A percentile compares a stretch with the other conserved stretches of the same genome.
Evolutionary conservation across 2,329 filamentous ascomycete genomes (phyloP).

Genomic region (Paraphaeosphaeria minitans): DNA sequence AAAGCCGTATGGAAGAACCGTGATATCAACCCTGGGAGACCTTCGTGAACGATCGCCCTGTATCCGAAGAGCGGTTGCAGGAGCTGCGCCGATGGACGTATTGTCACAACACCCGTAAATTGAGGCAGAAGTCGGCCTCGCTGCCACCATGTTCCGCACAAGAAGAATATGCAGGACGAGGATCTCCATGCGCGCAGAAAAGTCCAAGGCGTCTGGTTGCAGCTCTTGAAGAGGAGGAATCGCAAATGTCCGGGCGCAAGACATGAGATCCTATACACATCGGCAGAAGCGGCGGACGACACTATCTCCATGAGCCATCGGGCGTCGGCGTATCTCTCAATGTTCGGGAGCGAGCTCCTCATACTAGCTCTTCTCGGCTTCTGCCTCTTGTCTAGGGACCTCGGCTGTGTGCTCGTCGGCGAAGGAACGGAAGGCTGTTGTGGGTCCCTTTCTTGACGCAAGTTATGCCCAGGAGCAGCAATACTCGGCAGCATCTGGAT

Average conservation of each 20-base stretch:
- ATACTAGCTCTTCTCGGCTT: not conserved
- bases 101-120: too few relatives aligned
- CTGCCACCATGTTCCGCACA: too few relatives aligned
- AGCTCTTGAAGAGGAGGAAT: not conserved
- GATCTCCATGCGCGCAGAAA: too few relatives aligned
- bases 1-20: too few relatives aligned
- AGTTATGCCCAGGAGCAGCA: not conserved
- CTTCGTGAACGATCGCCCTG: too few relatives aligned
- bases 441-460: not conserved
- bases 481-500: conserved; percentile 7
- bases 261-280: too few relatives aligned
- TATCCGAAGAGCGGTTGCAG: too few relatives aligned
- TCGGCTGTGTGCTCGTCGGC: not conserved
- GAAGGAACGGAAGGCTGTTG: not conserved
- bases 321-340: not conserved
- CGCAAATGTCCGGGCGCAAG: too few relatives aligned
- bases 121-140: too few relatives aligned
- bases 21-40: too few relatives aligned
- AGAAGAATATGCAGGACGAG: too few relatives aligned
- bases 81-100: too few relatives aligned
- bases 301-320: not conserved
- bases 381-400: not conserved
- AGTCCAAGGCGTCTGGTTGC: not conserved
- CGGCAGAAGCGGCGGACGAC: not conserved
- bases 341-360: not conserved